Percentiles rank a stretch among this genome's conserved stretches.
phyloP scores from a whole-genome alignment of 148 eudicot species.

The Selenicereus undatus region DNA sequence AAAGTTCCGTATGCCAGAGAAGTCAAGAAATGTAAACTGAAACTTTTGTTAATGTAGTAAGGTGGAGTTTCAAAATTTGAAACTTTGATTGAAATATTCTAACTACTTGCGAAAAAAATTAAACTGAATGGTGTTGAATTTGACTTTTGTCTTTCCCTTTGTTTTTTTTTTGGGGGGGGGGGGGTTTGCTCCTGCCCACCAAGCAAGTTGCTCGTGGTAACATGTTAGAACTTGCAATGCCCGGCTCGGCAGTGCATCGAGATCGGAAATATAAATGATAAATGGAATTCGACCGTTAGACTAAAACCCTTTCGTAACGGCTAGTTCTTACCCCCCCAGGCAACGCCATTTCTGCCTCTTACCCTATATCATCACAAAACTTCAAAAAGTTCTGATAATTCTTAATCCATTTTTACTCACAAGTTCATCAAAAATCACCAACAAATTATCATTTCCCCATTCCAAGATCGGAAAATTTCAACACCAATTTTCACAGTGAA shows the following conservation, averaged over 20 bases:
- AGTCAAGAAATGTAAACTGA: no score
- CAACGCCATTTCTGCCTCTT: not conserved
- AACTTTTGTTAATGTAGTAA: no score
- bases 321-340: constrained; percentile 28
- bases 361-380: not conserved
- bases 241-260: not conserved
- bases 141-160: no score
- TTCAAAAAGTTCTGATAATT: not conserved
- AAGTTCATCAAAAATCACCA: not conserved
- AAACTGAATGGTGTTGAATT: no score
- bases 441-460: not conserved
- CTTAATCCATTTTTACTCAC: not conserved
- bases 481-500: not conserved
- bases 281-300: constrained; percentile 41
- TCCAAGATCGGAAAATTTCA: no score
- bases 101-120: no score
- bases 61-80: no score
- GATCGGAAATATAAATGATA: not conserved
- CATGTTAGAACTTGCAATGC: not conserved
- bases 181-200: not conserved
- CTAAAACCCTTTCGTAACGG: constrained; percentile 40
- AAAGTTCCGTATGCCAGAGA: no score
- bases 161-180: no score
- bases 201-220: not conserved
- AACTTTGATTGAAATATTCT: no score